These are phyloP conservation scores for Lepraria neglecta DNA, from an alignment of 495 filamentous ascomycete species.

Conservation along the genomic window DNA sequence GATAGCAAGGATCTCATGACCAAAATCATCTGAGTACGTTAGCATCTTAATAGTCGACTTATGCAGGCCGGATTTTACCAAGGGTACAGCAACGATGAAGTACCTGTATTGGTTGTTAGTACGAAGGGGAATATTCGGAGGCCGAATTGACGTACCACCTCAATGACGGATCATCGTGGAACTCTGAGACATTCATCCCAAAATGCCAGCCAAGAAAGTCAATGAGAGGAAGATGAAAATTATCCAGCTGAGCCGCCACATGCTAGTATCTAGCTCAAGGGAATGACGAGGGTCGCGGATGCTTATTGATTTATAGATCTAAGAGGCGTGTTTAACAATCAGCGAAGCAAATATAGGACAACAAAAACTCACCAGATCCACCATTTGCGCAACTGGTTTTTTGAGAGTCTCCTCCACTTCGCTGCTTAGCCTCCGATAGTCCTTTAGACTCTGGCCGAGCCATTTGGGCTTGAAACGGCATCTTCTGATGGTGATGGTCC, in stretches of 20 bases:
- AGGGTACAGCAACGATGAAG: conserved; percentile 19
- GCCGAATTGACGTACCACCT: conserved; percentile 35
- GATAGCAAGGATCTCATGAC: background rate
- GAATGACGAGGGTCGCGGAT: conserved; percentile 48
- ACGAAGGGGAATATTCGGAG: background rate
- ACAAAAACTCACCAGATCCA: conserved; percentile 21
- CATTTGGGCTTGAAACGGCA: conserved; percentile 15
- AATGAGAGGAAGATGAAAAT: conserved; percentile 50
- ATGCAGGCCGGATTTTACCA: conserved; percentile 6
- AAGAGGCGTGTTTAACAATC: background rate
- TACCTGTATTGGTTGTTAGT: conserved; percentile 9
- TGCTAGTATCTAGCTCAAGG: conserved; percentile 41
- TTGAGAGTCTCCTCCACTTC: conserved; percentile 22
- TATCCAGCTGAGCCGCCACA: conserved; percentile 39
- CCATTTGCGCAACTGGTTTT: conserved; percentile 23
- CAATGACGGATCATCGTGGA: conserved; percentile 36
- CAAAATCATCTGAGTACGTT: background rate
- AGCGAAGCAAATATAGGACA: background rate
- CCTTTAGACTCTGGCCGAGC: conserved; percentile 14
- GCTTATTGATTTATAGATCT: conserved; percentile 50
- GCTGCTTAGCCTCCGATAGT: conserved; percentile 17
- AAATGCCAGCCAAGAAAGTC: conserved; percentile 50
- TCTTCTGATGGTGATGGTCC: conserved; percentile 21
- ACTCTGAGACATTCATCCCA: conserved; percentile 48
- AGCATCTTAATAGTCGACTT: background rate